These are phyloP conservation scores for Plectosphaerella sp. DNA, from an alignment of 2,329 filamentous ascomycete species.

Conservation along the genomic window DNA sequence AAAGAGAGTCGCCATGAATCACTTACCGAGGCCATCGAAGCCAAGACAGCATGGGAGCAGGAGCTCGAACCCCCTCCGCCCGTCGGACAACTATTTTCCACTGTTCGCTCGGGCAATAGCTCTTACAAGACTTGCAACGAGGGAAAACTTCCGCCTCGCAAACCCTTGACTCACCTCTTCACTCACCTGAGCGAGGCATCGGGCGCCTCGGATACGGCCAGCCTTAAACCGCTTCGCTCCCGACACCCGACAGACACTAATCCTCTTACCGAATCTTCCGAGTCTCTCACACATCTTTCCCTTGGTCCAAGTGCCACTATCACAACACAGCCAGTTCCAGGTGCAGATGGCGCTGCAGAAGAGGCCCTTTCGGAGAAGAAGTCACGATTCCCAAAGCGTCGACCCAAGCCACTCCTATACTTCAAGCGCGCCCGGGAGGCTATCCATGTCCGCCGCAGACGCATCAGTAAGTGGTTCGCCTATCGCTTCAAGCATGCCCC, in stretches of 20 bases:
- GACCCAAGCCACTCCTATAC: neutral
- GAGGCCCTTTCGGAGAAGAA: neutral
- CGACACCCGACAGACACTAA: neutral
- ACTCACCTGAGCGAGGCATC: neutral
- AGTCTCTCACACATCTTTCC: too few relatives aligned
- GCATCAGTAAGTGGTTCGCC: neutral
- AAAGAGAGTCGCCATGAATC: neutral
- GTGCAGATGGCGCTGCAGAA: neutral
- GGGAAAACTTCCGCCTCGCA: neutral
- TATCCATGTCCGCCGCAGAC: neutral
- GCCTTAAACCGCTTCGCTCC: neutral
- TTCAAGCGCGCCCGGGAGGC: neutral
- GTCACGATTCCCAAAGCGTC: neutral
- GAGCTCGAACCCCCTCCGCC: neutral
- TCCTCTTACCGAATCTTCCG: neutral
- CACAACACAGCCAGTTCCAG: too few relatives aligned
- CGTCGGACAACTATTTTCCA: neutral
- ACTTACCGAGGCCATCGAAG: neutral
- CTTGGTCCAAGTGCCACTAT: too few relatives aligned
- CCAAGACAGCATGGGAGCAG: neutral
- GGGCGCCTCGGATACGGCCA: neutral
- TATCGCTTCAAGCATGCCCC: neutral
- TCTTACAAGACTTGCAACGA: neutral
- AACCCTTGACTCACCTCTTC: neutral
- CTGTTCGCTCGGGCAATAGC: neutral